Evolutionary conservation across 208 protist species (phyloP), one percentile per base, ranked within the genome.

Genomic region (Porcisia deanei): DNA sequence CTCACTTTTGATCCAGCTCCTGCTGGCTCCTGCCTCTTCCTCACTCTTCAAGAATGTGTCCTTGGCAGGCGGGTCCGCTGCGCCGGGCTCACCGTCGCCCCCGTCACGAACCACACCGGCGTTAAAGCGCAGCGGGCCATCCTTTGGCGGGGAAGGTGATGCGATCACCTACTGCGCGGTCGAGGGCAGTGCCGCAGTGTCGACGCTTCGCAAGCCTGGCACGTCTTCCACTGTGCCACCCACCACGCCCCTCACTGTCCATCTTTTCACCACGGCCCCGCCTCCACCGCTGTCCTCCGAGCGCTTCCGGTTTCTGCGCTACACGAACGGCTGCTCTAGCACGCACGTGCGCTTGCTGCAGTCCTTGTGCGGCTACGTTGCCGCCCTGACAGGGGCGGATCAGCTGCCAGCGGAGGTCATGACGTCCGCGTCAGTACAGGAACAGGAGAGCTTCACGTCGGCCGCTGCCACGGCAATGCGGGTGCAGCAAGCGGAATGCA

Each of bases 221-320:
- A 22, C 76, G 16, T 52, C 55, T 2, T 30, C 47, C 39, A 5
- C 47, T 49, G 22, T 39, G 14, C 41, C 77, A 18, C n/a, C 73
- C 39, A 47, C 64, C 8, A 63, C 70, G 3, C 39, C 64, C 37
- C 53, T 66, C 47, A 67, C 68, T 18, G 53, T 45, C 1, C 39
- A 52, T n/a, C 34, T 69, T n/a, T 79, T 69, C 59, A 54, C 52
- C 59, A 39, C 49, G 14, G 12, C 71, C 14, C 71, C 64, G 53
- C 70, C 71, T 22, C 77, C 77, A 55, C 65, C 73, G 16, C 80
- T 96, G 25, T 67, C 76, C 7, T 73, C 81, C 16, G 90, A 94
- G 77, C 73, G 82, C 54, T 94, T 90, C 71, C 81, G 79, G 49
- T 97, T 95, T 73, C 77, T 95, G 57, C 90, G 92, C 25, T 91